Evolutionary conservation across 2,329 filamentous ascomycete genomes (phyloP), one percentile per base, ranked within the genome.

Genomic region (Fusarium heterosporum): DNA sequence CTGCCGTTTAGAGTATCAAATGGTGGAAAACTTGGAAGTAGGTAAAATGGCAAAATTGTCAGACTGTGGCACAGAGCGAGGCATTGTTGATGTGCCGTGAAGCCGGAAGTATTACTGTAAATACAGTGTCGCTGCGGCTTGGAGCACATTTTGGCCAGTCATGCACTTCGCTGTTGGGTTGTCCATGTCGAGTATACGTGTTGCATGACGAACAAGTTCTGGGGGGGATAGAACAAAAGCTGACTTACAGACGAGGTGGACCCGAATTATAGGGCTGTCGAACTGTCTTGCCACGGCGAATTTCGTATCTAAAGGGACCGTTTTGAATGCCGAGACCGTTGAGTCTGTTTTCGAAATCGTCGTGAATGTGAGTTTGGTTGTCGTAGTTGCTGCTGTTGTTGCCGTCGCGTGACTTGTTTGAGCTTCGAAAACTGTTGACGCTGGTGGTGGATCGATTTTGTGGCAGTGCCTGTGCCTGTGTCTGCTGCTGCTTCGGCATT

Each of bases 271-370:
- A 49, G 25, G 66, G 66, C 40, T 68, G 73, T 38, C 73, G 75
- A 49, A 78, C 76, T 17, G 75, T 71, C 60, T 74, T 78, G 46
- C 76, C 76, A 49, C 72, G 61, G 39, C 74, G 72, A 42, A 77
- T 70, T 52, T 77, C 75, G 69, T 73, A 77, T 30, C 66, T 70
- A 61, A 68, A 66, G 30, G 75, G 72, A 30, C 63, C 68, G 68
- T 72, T 69, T 52, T 67, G 67, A 49, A 73, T 71, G 46, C 70
- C 72, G 26, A 78, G 72, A 25, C 71, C 72, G 69, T 74, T 71
- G 45, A 76, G 69, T 40, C 73, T 69, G 52, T 68, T 70, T 43
- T 73, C 72, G 48, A 73, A 68, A n/a, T 73, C 60, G 58, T 56
- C 61, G 30, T 73, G 68, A 50, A 69, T 67, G 54, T 63, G 62